Evolutionary conservation across 2,329 filamentous ascomycete genomes (phyloP).

Genomic region (Trichoderma sp.): DNA sequence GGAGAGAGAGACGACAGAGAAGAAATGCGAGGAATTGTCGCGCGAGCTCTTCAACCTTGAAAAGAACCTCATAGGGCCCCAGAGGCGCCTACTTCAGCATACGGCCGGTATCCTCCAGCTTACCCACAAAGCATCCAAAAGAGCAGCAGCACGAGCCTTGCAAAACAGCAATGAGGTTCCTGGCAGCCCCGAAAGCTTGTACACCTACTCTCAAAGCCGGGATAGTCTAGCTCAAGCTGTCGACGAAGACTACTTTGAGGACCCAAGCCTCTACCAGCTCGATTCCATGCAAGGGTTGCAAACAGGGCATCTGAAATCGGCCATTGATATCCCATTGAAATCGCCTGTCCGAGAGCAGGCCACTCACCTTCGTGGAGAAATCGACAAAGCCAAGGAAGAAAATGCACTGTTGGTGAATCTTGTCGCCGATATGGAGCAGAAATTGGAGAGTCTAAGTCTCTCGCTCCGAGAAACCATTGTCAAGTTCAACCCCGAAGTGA

Average conservation of each 20-base stretch:
- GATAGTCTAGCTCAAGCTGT: conserved; percentile 55
- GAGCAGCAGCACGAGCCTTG: conserved; percentile 40
- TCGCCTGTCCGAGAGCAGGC: conserved; percentile 56
- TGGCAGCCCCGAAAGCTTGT: conserved; percentile 74
- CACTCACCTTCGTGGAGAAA: conserved; percentile 49
- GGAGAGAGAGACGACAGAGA: conserved; percentile 71
- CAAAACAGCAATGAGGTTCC: conserved; percentile 57
- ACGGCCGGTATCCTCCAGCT: conserved; percentile 90
- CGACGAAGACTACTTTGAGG: conserved; percentile 69
- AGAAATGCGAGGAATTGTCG: conserved; percentile 82
- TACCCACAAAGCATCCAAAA: conserved; percentile 75
- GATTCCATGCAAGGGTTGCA: conserved; percentile 58
- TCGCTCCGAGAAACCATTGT: conserved; percentile 66
- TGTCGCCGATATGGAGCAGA: conserved; percentile 34
- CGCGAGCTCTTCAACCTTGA: conserved; percentile 78
- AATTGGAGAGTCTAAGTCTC: conserved; percentile 65
- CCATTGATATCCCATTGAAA: conserved; percentile 58
- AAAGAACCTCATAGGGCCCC: conserved; percentile 70
- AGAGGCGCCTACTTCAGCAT: conserved; percentile 77
- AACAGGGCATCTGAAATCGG: conserved; percentile 25
- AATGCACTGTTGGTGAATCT: conserved; percentile 37
- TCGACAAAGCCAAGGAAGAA: conserved; percentile 47
- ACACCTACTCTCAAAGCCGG: conserved; percentile 63
- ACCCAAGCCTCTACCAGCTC: conserved; percentile 69
- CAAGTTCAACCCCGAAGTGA: conserved; percentile 57